Percentiles rank a stretch among this genome's conserved stretches.
These are phyloP conservation scores for Sporothrix luriei DNA, from an alignment of 2,329 filamentous ascomycete genomes.

Conservation along the genomic window DNA sequence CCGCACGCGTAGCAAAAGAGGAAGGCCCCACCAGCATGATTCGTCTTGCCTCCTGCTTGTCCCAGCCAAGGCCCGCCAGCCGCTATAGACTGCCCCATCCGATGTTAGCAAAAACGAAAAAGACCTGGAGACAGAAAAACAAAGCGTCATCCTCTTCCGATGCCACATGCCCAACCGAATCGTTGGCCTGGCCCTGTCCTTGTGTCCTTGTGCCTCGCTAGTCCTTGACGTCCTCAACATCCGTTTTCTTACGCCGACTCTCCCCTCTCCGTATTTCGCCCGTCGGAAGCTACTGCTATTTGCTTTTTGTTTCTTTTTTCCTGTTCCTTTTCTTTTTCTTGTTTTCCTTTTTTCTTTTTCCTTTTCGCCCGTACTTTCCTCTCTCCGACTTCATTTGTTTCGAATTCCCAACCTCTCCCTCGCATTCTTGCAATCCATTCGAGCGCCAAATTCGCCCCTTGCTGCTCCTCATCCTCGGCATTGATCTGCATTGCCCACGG, in stretches of 20 bases:
- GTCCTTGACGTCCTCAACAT: slow-evolving; percentile 23
- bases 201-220: slow-evolving; percentile 14
- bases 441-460: not conserved
- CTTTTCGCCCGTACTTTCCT: not conserved
- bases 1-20: not conserved
- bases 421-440: slow-evolving; percentile 7
- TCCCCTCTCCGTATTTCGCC: slow-evolving; percentile 11
- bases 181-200: not conserved
- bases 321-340: not conserved
- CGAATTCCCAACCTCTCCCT: not conserved
- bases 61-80: slow-evolving; percentile 19
- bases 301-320: not conserved
- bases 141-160: slow-evolving; percentile 23
- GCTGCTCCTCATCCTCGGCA: slow-evolving; percentile 24
- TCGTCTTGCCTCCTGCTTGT: slow-evolving; percentile 21
- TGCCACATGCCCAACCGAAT: slow-evolving; percentile 27
- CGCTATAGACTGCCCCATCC: not conserved
- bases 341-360: not conserved
- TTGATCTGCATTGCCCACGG: slow-evolving; percentile 21
- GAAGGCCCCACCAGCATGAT: slow-evolving; percentile 18
- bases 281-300: not conserved
- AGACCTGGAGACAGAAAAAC: not conserved
- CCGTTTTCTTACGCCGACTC: slow-evolving; percentile 9
- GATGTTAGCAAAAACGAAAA: not conserved
- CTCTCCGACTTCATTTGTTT: slow-evolving; percentile 13